Base-by-base conservation (phyloP, 805 yeast species). In the Yarrowia sp. region DNA sequence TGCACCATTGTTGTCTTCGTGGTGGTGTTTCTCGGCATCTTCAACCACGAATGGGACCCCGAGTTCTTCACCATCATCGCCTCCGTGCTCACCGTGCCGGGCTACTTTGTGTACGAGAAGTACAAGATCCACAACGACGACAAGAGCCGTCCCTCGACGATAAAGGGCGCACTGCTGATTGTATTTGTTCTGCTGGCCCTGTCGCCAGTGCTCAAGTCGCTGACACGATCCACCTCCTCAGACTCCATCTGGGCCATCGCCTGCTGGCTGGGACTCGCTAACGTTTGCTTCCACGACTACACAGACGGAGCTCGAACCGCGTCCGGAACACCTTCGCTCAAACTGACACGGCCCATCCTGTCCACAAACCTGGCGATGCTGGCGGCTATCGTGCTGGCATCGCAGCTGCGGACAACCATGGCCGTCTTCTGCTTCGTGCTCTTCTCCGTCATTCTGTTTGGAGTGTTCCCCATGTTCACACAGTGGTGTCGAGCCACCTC, bases 201-300 rank as follows among this genome's bases (percentile, higher is more conserved):
- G 42, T 88, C 97, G 0, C 99, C 99, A 0, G 93, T 94, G 1
- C 79, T 94, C 55, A 87, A 89, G 67, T 90, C 97, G 0, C 78
- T 94, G 42, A 90, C 97, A 0, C 84, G 85, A 68, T 87, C 97
- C 0, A 90, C 97, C 0, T 84, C 97, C 0, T 87, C 94, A 0
- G 98, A 94, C 75, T 90, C 97, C 14, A 90, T 94, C 64, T 93
- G 98, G 97, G 91, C 96, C 0, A 73, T 94, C 4, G 83, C 96
- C 7, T 84, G 86, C 49, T 87, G 97, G 85, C 76, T 94, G 14
- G 84, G 88, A 31, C 67, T 90, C 10, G 75, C 85, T 44, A 90
- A 90, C 68, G 75, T 91, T 2, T 69, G 85, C 24, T 78, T 85
- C 67, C 85, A 86, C 69, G 89, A 89, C 73, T 86, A 87, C 71